Evolutionary conservation across 371 early-diverging fungal species (phyloP).

Genomic region (Actinomucor elegans): DNA sequence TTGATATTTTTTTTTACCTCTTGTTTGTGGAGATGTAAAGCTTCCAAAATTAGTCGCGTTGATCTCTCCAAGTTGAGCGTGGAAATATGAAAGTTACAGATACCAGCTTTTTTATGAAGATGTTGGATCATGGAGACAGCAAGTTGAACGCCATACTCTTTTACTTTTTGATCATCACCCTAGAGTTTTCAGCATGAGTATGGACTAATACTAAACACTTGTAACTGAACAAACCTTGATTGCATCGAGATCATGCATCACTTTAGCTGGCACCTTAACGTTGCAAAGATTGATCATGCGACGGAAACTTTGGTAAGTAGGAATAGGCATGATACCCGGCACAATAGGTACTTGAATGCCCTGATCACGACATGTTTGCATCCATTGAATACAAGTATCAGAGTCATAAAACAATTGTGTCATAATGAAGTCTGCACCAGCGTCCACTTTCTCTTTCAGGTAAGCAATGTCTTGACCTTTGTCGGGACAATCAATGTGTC

Average conservation of each 20-base stretch:
- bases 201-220: too few species aligned
- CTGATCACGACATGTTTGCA: constrained; percentile 60
- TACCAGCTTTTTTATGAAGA: constrained; percentile 53
- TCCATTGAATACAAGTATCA: constrained; percentile 77
- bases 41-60: constrained; percentile 80
- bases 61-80: constrained; percentile 90
- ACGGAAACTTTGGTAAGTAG: constrained; percentile 87
- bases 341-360: constrained; percentile 88
- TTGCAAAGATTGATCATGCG: constrained; percentile 84
- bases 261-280: constrained; percentile 72
- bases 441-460: constrained; percentile 85
- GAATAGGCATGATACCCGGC: constrained; percentile 95
- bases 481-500: constrained; percentile 78
- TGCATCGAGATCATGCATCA: constrained; percentile 70
- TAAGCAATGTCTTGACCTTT: constrained; percentile 47
- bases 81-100: constrained; percentile 73
- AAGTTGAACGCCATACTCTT: constrained; percentile 84
- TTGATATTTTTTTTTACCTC: neutral
- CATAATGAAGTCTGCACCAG: constrained; percentile 93
- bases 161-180: constrained; percentile 91
- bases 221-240: constrained; percentile 73
- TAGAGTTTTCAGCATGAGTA: too few species aligned
- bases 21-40: constrained; percentile 38
- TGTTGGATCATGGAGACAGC: constrained; percentile 70
- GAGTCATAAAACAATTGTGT: constrained; percentile 93